phyloP scores from a whole-genome alignment of 148 eudicot species.

The Camellia japonica region DNA sequence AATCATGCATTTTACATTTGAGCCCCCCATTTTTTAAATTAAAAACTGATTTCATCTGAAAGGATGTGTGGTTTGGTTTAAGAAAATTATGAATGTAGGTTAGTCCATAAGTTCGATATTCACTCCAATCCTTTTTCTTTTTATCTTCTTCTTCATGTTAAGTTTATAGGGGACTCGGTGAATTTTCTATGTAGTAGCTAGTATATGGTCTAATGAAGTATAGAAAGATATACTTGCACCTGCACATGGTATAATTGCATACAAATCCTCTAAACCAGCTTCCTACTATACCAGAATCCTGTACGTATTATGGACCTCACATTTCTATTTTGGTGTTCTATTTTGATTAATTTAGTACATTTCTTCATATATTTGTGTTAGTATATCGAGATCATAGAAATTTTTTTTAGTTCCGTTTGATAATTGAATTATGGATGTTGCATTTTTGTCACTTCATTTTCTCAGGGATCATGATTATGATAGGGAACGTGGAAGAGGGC shows the following conservation, averaged over 20 bases:
- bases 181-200: background rate
- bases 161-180: too few relatives aligned
- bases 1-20: too few relatives aligned
- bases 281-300: background rate
- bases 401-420: background rate
- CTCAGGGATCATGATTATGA: conserved; percentile 56
- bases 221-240: background rate
- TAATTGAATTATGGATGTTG: background rate
- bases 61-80: background rate
- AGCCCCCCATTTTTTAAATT: too few relatives aligned
- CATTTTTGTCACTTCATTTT: conserved; percentile 14
- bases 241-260: background rate
- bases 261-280: background rate
- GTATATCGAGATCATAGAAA: background rate
- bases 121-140: background rate
- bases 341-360: background rate
- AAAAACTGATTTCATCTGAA: too few relatives aligned
- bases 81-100: background rate
- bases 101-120: background rate
- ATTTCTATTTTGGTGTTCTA: background rate
- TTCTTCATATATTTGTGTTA: background rate
- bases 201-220: background rate
- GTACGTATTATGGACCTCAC: background rate
- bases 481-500: conserved; percentile 45
- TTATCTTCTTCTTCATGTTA: background rate